These are phyloP conservation scores for Leptographium galeiforme DNA, from an alignment of 2,329 filamentous ascomycete genomes.

Conservation along the genomic window DNA sequence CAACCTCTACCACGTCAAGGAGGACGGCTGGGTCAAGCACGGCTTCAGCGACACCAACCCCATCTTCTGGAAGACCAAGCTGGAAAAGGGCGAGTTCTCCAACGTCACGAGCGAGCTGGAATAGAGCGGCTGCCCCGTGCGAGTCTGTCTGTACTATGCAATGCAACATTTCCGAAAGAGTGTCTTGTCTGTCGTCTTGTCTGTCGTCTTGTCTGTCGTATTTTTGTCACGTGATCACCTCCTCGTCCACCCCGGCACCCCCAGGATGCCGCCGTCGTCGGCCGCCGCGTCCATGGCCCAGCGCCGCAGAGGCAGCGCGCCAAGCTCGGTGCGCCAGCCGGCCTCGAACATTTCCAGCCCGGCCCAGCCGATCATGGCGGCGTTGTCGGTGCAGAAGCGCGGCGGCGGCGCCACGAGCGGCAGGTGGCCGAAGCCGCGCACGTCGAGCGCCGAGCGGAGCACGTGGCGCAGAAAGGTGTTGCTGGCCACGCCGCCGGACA, in stretches of 20 bases:
- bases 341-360: conserved; percentile 82
- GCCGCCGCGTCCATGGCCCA: conserved; percentile 58
- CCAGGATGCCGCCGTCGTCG: conserved; percentile 55
- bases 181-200: not conserved
- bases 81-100: conserved; percentile 96
- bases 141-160: too few relatives aligned
- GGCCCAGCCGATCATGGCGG: conserved; percentile 93
- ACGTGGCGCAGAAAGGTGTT: conserved; percentile 68
- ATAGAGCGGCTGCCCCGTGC: conserved; percentile 19
- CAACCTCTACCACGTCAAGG: conserved; percentile 98
- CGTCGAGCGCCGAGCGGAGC: conserved; percentile 40
- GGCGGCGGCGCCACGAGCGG: conserved; percentile 61
- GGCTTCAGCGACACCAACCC: conserved; percentile 97
- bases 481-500: conserved; percentile 82
- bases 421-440: conserved; percentile 50
- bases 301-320: conserved; percentile 45
- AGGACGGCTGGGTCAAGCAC: conserved; percentile 97
- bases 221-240: not conserved
- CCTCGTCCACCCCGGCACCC: conserved; percentile 34
- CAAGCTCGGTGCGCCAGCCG: conserved; percentile 54
- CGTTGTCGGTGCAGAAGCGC: conserved; percentile 81
- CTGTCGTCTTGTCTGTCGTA: not conserved
- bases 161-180: too few relatives aligned
- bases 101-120: conserved; percentile 74
- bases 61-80: conserved; percentile 99